Evolutionary conservation across 2,329 filamentous ascomycete species (phyloP).

Genomic region (Aspergillus cejpii): DNA sequence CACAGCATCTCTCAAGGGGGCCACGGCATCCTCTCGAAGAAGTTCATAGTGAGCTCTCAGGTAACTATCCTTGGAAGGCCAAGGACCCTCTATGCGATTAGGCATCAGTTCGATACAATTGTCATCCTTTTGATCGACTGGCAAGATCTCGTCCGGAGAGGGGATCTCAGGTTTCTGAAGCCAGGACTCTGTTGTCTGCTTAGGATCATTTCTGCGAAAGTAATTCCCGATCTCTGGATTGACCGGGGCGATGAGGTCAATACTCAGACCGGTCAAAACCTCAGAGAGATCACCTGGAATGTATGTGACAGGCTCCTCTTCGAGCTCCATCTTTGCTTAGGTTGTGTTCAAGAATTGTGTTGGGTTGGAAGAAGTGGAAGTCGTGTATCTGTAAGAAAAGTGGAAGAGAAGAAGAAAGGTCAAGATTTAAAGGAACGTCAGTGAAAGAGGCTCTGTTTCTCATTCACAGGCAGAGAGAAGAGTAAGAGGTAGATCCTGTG

Average conservation of each 20-base stretch:
- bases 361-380: not conserved
- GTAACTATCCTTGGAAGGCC: conserved; percentile 58
- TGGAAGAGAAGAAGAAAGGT: not conserved
- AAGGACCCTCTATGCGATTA: conserved; percentile 54
- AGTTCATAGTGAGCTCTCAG: conserved; percentile 68
- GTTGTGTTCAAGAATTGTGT: not conserved
- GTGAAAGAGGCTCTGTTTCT: too few relatives aligned
- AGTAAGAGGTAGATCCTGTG: too few relatives aligned
- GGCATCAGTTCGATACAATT: conserved; percentile 37
- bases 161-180: conserved; percentile 37
- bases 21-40: conserved; percentile 65
- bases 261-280: not conserved
- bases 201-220: conserved; percentile 16
- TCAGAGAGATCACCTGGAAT: not conserved
- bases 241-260: conserved; percentile 5
- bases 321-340: not conserved
- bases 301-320: not conserved
- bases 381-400: not conserved
- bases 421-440: too few relatives aligned
- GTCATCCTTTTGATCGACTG: conserved; percentile 16
- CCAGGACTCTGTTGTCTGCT: conserved; percentile 26
- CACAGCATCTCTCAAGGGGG: conserved; percentile 63
- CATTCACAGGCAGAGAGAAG: too few relatives aligned
- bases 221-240: conserved; percentile 30
- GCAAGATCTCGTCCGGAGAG: conserved; percentile 35